Conservation (phyloP, 1,139 yeast genomes). For the Taiozyma onychis region DNA sequence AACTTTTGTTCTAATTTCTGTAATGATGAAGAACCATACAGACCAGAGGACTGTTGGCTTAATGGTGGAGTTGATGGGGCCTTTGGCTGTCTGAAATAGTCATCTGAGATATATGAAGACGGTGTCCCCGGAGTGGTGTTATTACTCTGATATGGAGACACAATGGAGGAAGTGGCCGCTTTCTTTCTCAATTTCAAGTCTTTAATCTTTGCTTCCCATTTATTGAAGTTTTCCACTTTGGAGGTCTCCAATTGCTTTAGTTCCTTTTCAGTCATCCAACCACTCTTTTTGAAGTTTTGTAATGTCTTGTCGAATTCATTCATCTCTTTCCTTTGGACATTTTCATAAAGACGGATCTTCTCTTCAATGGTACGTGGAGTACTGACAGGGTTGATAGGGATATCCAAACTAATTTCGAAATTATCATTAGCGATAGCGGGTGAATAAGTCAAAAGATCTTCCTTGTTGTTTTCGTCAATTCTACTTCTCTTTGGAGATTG, state of each 20-base stretch:
- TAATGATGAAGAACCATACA: slow-evolving; percentile 7
- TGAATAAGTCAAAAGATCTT: slow-evolving; percentile 7
- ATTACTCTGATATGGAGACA: neutral
- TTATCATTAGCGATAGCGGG: slow-evolving; percentile 15
- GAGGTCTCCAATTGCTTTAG: slow-evolving; percentile 7
- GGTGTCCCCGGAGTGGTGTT: neutral
- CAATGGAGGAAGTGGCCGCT: neutral
- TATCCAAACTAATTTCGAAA: slow-evolving; percentile 13
- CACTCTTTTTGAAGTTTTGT: slow-evolving; percentile 9
- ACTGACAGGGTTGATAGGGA: slow-evolving; percentile 4
- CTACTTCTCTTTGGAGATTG: slow-evolving; percentile 3
- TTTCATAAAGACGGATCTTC: slow-evolving; percentile 11
- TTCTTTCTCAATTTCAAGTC: neutral
- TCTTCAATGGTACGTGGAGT: slow-evolving; percentile 11
- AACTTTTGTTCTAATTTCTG: slow-evolving; percentile 12
- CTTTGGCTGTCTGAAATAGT: neutral
- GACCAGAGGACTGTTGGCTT: neutral
- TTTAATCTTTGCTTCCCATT: slow-evolving; percentile 14
- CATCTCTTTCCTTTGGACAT: slow-evolving; percentile 11
- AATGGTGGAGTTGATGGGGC: neutral
- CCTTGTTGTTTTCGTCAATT: neutral
- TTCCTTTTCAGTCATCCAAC: slow-evolving; percentile 15
- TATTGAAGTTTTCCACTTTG: slow-evolving; percentile 10
- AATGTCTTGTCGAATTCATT: slow-evolving; percentile 14
- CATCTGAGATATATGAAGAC: neutral